Percentiles rank a stretch among this genome's conserved stretches.
phyloP scores from a whole-genome alignment of 1,284 basidiomycete genomes.

The Ceratobasidium sp. region DNA sequence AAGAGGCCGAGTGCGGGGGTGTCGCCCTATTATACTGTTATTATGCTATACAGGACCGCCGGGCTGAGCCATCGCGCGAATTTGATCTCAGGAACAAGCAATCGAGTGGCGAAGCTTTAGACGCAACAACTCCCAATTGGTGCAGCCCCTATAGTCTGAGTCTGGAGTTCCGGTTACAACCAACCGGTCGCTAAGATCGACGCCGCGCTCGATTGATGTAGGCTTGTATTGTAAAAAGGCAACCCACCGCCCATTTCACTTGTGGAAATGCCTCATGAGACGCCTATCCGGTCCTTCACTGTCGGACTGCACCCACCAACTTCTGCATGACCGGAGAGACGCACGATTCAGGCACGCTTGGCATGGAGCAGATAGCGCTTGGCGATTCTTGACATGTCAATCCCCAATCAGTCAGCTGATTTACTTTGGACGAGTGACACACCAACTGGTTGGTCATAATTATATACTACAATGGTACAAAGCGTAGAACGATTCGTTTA shows the following conservation, averaged over 20 bases:
- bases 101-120: too few species aligned
- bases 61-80: slow-evolving; percentile 8
- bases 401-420: neutral
- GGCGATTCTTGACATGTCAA: slow-evolving; percentile 7
- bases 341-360: neutral
- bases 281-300: neutral
- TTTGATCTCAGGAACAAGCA: slow-evolving; percentile 39
- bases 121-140: neutral
- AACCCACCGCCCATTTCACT: neutral
- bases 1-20: neutral
- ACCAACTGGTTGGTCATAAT: slow-evolving; percentile 17
- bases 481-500: neutral
- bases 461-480: slow-evolving; percentile 1
- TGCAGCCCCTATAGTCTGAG: slow-evolving; percentile 19
- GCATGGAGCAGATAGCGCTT: slow-evolving; percentile 3
- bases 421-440: too few species aligned
- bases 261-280: neutral
- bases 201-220: neutral
- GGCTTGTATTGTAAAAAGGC: neutral
- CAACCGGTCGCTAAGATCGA: neutral
- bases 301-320: neutral
- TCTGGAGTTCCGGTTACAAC: neutral
- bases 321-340: neutral
- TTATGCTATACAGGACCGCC: neutral
- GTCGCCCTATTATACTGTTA: slow-evolving; percentile 33